Evolutionary conservation across 352 stramenopile genomes (phyloP), one percentile per base, ranked within the genome.

Genomic region (Phytophthora pistaciae): DNA sequence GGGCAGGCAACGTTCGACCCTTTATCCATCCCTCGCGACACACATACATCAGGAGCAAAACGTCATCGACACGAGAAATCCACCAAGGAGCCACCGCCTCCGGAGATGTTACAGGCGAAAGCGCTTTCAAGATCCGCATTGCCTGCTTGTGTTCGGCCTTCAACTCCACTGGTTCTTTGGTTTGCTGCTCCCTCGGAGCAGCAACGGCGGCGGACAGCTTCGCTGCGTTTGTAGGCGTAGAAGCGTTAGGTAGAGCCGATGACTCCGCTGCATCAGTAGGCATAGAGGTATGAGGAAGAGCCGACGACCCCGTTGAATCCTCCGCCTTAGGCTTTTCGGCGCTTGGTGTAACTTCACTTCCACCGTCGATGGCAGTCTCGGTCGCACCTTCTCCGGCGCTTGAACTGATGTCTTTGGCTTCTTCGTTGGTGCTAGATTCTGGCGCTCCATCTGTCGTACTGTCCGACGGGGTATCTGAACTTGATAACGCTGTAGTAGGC

Each of bases 11-110:
- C 31, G 60, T 60, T 38, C 84, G 83, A 8, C 65, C 75, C 56
- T 85, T 89, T 13, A 92, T 77, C 90, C 90, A 97, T 10, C 90
- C 90, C 52, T 92, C 65, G 18, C 74, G 77, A 74, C 90, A 83
- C 11, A 97, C 69, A 57, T 84, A 84, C 20, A 95, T 67, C 38
- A 97, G 55, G 13, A 97, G 68, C 25, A 91, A 63, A 18, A 93
- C 74, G 50, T 97, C 90, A 61, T 97, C 90, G 4, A 93, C 72
- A 23, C 90, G 48, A 18, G 87, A 81, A 46, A 92, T 79, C 90
- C 90, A 97, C 90, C 90, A 97, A 20, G 84, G 80, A 3, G 81
- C 76, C 0, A 95, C 78, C 1, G 64, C 18, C 18, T 77, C 61
- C 2, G 76, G 33, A 9, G 61, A 66, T 13, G 77, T 71, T 0